Conservation (phyloP, 2,329 filamentous ascomycete genomes). For the Xylaria sp. region DNA sequence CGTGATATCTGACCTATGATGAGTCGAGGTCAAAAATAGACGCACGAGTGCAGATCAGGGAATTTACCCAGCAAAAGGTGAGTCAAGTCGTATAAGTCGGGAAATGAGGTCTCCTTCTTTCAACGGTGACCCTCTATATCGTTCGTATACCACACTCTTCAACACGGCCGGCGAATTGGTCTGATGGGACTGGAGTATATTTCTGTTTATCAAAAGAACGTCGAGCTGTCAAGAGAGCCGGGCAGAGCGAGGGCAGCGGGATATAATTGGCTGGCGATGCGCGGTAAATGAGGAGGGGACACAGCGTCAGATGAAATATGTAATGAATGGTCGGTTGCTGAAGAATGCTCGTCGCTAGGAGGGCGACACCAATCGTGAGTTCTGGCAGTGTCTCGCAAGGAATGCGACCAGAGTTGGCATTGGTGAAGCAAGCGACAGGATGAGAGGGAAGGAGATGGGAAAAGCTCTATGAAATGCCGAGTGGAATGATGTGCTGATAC, state of each 20-base stretch:
- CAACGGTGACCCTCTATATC: background rate
- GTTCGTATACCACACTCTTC: background rate
- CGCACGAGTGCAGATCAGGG: slow-evolving; percentile 16
- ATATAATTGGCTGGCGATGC: slow-evolving; percentile 1
- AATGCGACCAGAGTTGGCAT: slow-evolving; percentile 6
- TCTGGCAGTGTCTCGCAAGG: background rate
- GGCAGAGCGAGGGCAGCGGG: slow-evolving; percentile 4
- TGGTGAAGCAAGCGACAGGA: slow-evolving; percentile 9
- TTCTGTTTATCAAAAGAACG: background rate
- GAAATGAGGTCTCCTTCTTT: background rate
- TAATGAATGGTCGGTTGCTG: background rate
- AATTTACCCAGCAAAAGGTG: slow-evolving; percentile 16
- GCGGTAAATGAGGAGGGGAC: slow-evolving; percentile 5
- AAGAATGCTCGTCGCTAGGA: background rate
- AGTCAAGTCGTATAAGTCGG: background rate
- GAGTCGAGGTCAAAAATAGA: slow-evolving; percentile 6
- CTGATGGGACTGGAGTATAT: background rate
- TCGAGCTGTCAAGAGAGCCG: slow-evolving; percentile 1
- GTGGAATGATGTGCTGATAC: slow-evolving; percentile 12
- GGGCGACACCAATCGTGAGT: background rate
- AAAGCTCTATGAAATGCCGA: slow-evolving; percentile 11
- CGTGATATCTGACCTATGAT: slow-evolving; percentile 11
- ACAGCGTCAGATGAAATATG: background rate
- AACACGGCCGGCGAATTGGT: background rate
- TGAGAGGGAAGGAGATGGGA: slow-evolving; percentile 4